These are phyloP conservation scores for Endoconidiophora laricicola DNA, from an alignment of 2,329 filamentous ascomycete genomes.

Conservation along the genomic window DNA sequence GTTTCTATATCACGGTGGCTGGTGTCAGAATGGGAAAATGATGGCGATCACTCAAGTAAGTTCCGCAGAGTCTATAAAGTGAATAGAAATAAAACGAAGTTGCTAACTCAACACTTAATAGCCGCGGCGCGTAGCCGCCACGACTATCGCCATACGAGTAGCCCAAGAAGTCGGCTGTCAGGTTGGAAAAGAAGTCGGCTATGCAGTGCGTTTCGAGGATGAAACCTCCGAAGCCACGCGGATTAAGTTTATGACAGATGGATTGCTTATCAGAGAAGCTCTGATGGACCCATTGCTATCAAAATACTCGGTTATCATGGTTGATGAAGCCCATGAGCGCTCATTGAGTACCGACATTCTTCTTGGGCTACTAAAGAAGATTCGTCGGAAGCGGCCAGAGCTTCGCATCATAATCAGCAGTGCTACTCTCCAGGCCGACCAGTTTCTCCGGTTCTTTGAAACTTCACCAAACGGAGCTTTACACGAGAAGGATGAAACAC, in stretches of 20 bases:
- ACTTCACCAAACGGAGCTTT: conserved; percentile 14
- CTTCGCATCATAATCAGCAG: conserved; percentile 82
- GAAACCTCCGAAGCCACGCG: conserved; percentile 67
- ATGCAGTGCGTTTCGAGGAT: conserved; percentile 86
- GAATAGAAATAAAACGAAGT: background rate
- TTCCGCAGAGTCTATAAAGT: background rate
- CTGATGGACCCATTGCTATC: conserved; percentile 82
- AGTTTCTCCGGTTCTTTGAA: conserved; percentile 64
- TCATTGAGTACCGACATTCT: conserved; percentile 86
- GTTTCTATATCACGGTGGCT: conserved; percentile 74
- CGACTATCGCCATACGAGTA: conserved; percentile 73
- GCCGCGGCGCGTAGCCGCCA: conserved; percentile 81
- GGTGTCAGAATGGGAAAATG: conserved; percentile 67
- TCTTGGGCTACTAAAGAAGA: conserved; percentile 81
- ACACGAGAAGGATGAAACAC: background rate
- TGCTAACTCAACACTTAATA: conserved; percentile 22
- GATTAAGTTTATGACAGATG: conserved; percentile 94
- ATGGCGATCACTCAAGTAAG: conserved; percentile 81
- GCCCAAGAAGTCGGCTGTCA: conserved; percentile 79
- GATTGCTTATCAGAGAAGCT: conserved; percentile 76
- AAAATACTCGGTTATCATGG: conserved; percentile 89
- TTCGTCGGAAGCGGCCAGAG: conserved; percentile 61
- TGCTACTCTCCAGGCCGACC: conserved; percentile 79
- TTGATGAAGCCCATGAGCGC: conserved; percentile 91
- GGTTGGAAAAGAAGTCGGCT: conserved; percentile 79